Evolutionary conservation across 257 asterid species (phyloP).

Genomic region (Solanum lycopersicoides): DNA sequence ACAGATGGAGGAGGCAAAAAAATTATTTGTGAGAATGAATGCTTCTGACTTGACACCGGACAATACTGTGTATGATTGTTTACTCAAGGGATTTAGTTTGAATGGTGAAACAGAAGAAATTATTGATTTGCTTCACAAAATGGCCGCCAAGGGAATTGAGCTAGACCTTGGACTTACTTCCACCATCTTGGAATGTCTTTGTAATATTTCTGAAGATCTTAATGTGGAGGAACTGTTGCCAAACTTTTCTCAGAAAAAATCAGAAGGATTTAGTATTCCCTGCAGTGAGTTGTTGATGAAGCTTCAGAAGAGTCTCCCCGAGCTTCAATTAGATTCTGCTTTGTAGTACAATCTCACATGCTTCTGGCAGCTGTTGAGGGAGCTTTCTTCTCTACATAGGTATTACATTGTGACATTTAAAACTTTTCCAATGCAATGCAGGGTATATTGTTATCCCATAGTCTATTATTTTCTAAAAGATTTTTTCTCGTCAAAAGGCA

Average conservation of each 20-base stretch:
- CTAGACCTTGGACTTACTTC: conserved; percentile 46
- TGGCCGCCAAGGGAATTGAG: conserved; percentile 40
- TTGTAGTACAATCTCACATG: neutral
- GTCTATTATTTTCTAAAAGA: neutral
- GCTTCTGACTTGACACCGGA: conserved; percentile 35
- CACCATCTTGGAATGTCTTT: conserved; percentile 45
- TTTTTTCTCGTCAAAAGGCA: neutral
- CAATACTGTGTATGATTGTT: conserved; percentile 44
- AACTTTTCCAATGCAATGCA: neutral
- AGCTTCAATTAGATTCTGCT: conserved; percentile 11
- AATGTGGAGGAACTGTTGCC: conserved; percentile 43
- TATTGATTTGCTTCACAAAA: conserved; percentile 36
- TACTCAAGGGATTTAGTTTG: conserved; percentile 45
- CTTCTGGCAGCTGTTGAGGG: neutral
- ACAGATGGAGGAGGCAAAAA: conserved; percentile 48
- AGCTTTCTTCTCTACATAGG: neutral
- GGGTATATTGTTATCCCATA: neutral
- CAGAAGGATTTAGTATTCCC: conserved; percentile 14
- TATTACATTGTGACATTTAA: neutral
- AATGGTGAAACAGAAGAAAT: conserved; percentile 39
- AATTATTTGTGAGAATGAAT: conserved; percentile 41
- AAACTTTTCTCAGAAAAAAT: conserved; percentile 21
- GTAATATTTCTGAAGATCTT: conserved; percentile 33
- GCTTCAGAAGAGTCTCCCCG: conserved; percentile 23
- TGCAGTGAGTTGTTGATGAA: conserved; percentile 32